phyloP scores from a whole-genome alignment of 176 grass and related monocot species.

The Carex myosuroides region DNA sequence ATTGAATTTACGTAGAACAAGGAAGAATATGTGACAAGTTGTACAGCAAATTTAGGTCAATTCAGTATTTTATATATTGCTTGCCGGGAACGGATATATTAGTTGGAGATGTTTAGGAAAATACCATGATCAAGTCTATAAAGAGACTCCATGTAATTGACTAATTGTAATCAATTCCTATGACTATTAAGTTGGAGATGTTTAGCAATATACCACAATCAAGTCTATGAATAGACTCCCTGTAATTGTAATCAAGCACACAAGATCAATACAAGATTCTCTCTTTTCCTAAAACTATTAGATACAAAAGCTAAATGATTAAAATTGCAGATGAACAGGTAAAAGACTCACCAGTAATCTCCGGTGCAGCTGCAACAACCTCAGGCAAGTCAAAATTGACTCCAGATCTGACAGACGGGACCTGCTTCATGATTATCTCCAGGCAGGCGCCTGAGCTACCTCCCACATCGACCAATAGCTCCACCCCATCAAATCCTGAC shows the following conservation, averaged over 20 bases:
- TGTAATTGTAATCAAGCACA: no score
- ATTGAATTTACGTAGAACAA: background rate
- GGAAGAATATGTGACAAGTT: background rate
- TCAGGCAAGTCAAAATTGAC: slow-evolving; percentile 87
- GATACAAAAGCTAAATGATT: background rate
- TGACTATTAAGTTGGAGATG: no score
- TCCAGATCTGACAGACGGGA: slow-evolving; percentile 32
- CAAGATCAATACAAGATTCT: no score
- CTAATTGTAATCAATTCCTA: no score
- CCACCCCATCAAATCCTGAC: slow-evolving; percentile 41
- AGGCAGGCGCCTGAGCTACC: slow-evolving; percentile 79
- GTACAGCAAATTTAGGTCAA: background rate
- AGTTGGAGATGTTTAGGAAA: no score
- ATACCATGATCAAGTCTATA: no score
- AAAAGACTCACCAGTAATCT: slow-evolving; percentile 30
- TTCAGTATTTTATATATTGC: background rate
- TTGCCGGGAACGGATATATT: background rate
- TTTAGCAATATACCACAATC: no score
- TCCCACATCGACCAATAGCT: slow-evolving; percentile 69
- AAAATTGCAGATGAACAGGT: background rate
- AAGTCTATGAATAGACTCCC: no score
- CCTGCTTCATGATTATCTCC: slow-evolving; percentile 57
- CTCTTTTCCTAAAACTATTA: no score
- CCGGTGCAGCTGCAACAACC: slow-evolving; percentile 58
- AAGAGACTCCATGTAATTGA: no score